phyloP scores from a whole-genome alignment of 106 monocot genomes.

The Xerophyta viscosa region DNA sequence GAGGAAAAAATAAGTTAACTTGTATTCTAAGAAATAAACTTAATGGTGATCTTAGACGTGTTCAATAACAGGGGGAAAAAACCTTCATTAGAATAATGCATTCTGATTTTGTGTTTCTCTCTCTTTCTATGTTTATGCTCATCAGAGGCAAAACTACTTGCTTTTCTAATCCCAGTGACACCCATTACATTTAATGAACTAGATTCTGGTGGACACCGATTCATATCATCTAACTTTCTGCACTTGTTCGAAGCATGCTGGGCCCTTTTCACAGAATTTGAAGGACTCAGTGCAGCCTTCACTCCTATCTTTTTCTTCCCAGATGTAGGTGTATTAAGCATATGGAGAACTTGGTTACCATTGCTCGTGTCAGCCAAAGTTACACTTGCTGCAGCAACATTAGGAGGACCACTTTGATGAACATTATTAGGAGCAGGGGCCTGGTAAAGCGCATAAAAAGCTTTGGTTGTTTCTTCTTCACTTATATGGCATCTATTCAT shows the following conservation, averaged over 20 bases:
- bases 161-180: conserved; percentile 2
- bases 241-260: conserved; percentile 7
- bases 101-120: conserved; percentile 3
- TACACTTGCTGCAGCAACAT: conserved; percentile 15
- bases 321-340: conserved; percentile 2
- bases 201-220: conserved; percentile 1
- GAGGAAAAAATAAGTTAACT: neutral
- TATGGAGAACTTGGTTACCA: conserved; percentile 11
- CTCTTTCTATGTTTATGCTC: conserved; percentile 3
- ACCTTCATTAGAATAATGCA: conserved; percentile 10
- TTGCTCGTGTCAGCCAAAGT: neutral
- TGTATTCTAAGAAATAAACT: neutral
- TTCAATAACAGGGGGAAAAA: neutral
- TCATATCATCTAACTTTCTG: conserved; percentile 20
- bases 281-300: conserved; percentile 15
- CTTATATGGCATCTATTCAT: conserved; percentile 58
- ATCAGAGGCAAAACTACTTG: neutral
- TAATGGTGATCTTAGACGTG: no score
- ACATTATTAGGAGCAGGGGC: conserved; percentile 24
- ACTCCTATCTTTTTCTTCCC: conserved; percentile 38
- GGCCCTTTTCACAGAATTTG: conserved; percentile 6
- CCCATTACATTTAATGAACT: conserved; percentile 1
- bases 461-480: conserved; percentile 70
- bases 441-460: conserved; percentile 44
- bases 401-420: conserved; percentile 21